Evolutionary conservation across 352 stramenopile genomes (phyloP).

Genomic region (Globisporangium nagaii): DNA sequence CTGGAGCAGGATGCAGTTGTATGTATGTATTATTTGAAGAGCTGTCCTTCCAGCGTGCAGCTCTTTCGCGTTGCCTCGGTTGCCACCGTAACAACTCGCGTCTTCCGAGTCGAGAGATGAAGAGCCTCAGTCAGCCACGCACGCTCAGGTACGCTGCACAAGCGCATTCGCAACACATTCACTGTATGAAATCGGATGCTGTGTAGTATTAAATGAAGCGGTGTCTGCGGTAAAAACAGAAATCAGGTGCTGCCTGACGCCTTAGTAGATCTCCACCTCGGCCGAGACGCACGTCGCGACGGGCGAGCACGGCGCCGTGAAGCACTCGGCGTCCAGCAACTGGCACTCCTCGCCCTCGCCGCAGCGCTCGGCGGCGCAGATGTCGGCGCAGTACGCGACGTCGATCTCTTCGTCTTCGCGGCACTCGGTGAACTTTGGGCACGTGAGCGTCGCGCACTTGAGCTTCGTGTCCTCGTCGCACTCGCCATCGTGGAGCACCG

Average conservation of each 20-base stretch:
- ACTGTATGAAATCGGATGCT: too few species aligned
- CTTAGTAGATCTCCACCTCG: constrained; percentile 14
- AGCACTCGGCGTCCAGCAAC: constrained; percentile 40
- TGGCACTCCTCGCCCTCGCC: constrained; percentile 36
- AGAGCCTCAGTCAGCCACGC: too few species aligned
- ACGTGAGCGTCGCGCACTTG: constrained; percentile 42
- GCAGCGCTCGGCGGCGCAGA: constrained; percentile 47
- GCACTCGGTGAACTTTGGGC: constrained; percentile 36
- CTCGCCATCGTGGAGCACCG: constrained; percentile 33
- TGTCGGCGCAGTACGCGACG: constrained; percentile 42
- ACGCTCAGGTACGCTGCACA: too few species aligned
- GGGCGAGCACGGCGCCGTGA: constrained; percentile 46
- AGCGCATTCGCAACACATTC: too few species aligned
- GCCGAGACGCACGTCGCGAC: constrained; percentile 46
- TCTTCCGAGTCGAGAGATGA: too few species aligned
- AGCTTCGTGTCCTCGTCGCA: constrained; percentile 37
- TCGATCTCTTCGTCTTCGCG: constrained; percentile 24
- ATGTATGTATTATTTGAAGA: too few species aligned
- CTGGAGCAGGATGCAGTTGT: too few species aligned
- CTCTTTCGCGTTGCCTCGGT: too few species aligned
- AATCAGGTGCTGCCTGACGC: neutral
- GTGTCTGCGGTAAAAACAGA: too few species aligned
- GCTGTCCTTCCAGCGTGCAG: too few species aligned
- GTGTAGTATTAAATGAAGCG: neutral
- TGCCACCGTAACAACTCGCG: too few species aligned